Evolutionary conservation across 139 green algal species (phyloP).

Genomic region (Chlorella vulgaris): DNA sequence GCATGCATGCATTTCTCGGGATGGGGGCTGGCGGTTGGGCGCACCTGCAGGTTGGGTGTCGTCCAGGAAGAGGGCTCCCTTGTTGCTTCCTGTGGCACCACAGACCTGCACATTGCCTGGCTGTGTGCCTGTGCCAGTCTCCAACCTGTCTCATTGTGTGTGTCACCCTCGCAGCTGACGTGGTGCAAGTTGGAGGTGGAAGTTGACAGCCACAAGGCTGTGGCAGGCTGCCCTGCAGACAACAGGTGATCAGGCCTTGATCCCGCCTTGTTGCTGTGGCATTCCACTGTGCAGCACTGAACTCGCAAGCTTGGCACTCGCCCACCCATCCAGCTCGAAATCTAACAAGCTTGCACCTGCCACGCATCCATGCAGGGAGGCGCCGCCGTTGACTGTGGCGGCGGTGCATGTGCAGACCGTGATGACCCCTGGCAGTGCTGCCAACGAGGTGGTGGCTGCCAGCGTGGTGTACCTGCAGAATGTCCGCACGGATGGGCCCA

Average conservation of each 20-base stretch:
- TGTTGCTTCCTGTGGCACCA: neutral
- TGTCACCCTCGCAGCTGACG: conserved; percentile 61
- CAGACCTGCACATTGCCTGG: no score
- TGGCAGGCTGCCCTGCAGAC: conserved; percentile 35
- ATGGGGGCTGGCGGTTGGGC: no score
- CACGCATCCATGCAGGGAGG: conserved; percentile 7
- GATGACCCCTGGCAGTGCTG: conserved; percentile 64
- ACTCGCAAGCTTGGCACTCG: no score
- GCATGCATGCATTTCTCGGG: no score
- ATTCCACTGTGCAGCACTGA: no score
- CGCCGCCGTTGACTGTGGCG: conserved; percentile 85
- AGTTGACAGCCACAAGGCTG: conserved; percentile 65
- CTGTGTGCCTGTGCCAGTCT: no score
- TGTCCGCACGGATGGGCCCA: conserved; percentile 42
- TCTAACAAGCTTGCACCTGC: neutral
- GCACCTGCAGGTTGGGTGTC: no score
- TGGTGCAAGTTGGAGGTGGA: conserved; percentile 94
- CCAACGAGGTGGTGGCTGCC: conserved; percentile 82
- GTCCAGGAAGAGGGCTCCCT: no score
- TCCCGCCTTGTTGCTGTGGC: no score
- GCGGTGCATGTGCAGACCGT: conserved; percentile 90
- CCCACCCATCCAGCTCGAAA: neutral
- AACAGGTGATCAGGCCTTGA: no score
- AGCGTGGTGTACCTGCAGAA: conserved; percentile 73
- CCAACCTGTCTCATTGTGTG: neutral